Evolutionary conservation across 2,329 filamentous ascomycete genomes (phyloP).

Genomic region (Colletotrichum agaves): DNA sequence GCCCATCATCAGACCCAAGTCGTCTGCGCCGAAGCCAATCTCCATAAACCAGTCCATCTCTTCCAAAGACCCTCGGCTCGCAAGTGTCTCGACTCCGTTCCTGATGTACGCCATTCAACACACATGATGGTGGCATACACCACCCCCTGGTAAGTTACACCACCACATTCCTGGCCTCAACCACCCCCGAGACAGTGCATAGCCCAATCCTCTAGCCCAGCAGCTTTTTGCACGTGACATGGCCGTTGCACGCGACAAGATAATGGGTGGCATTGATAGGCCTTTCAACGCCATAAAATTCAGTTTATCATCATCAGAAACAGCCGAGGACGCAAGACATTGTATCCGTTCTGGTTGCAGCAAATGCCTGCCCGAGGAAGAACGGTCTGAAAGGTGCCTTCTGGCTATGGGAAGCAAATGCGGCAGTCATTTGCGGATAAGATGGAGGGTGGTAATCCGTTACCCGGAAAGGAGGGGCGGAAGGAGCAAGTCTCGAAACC

Average conservation of each 20-base stretch:
- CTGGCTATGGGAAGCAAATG: not conserved
- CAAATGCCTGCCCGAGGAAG: not conserved
- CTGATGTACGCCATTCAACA: not conserved
- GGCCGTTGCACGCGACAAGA: not conserved
- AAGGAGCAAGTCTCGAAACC: too few species aligned
- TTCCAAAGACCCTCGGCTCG: too few species aligned
- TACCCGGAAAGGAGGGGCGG: not conserved
- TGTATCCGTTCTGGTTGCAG: too few species aligned
- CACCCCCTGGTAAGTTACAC: too few species aligned
- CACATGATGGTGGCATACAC: not conserved
- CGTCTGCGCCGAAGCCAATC: too few species aligned
- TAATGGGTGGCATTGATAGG: not conserved
- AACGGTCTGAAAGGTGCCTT: not conserved
- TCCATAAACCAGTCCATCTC: too few species aligned
- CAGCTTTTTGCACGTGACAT: not conserved
- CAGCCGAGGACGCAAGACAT: not conserved
- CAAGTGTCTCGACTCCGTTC: not conserved
- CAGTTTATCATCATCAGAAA: not conserved
- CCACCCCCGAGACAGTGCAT: not conserved
- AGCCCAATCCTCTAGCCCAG: not conserved
- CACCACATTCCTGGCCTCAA: not conserved
- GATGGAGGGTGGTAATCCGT: constrained; percentile 2
- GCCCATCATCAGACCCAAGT: too few species aligned
- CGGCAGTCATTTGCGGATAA: not conserved
- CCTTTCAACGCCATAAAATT: too few species aligned